phyloP scores from a whole-genome alignment of 768 basidiomycete species.

The Hygrophorus russula region DNA sequence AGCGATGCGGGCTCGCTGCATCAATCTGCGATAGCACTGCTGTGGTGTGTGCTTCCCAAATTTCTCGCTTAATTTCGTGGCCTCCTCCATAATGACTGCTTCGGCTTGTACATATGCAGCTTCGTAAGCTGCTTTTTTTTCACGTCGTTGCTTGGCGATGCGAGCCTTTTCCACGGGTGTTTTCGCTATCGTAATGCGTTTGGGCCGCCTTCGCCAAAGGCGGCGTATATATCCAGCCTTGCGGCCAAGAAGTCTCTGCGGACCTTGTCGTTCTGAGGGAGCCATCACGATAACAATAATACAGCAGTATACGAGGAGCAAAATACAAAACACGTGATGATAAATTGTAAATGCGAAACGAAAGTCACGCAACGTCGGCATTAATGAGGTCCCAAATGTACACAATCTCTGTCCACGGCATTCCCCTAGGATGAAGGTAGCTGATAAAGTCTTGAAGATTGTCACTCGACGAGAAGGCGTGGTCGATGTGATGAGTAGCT shows the following conservation, averaged over 20 bases:
- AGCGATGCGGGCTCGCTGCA: not conserved
- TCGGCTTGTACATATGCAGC: not conserved
- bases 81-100: not conserved
- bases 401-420: conserved; percentile 1
- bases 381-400: conserved; percentile 1
- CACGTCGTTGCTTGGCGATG: not conserved
- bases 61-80: conserved; percentile 1
- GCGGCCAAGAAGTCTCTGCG: no score
- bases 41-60: conserved; percentile 2
- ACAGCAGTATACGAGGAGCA: no score
- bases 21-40: not conserved
- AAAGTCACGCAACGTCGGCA: not conserved
- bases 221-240: not conserved
- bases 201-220: not conserved
- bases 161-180: conserved; percentile 1
- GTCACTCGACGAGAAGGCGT: not conserved
- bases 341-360: no score
- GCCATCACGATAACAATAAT: no score
- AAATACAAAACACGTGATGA: no score
- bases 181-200: not conserved
- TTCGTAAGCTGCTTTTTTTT: not conserved
- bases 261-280: no score
- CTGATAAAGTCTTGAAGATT: not conserved
- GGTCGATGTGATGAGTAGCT: conserved; percentile 3
- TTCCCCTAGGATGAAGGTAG: conserved; percentile 1